Evolutionary conservation across 106 monocot species (phyloP), one percentile per base, ranked within the genome.

Genomic region (Triglochin maritima): DNA sequence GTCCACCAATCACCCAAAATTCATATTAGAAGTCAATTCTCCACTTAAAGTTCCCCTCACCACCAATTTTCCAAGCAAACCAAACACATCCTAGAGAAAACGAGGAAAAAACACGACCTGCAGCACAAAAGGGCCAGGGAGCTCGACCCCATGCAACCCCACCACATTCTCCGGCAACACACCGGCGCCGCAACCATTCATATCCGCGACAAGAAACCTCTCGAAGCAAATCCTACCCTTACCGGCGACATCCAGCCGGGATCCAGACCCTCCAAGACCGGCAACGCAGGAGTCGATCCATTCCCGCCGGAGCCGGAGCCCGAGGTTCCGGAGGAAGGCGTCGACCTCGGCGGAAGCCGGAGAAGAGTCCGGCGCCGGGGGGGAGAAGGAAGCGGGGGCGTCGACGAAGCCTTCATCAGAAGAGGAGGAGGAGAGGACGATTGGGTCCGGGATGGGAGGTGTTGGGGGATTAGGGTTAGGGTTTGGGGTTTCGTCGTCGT

Each of bases 61-160:
- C 14, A 8, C 12, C 4, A 47, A 64, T 4, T 12, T 8, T 5
- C 12, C 7, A 49, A n/a, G 45, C 9, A 62, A 2, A 46, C 3
- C 4, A 64, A 3, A 7, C 9, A 4, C 47, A 64, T 15, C 46
- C 46, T 7, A 46, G 49, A 49, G 49, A 1, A 9, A 41, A 8
- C 7, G 29, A 17, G 9, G 6, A 7, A 8, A 57, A 42, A 14
- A 3, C 64, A 64, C 46, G 48, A 90, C 94, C 87, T 96, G 95
- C 50, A 96, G 74, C 42, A 96, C 85, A 61, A 85, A 90, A 42
- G 95, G 95, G n/a, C 95, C 95, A 51, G 83, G 74, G 11, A 96
- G 79, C 59, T 81, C 80, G 7, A 68, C 66, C 2, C 72, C 71
- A 57, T 90, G 83, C 90, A 96, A 79, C 50, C 59, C 69, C 9